Base-by-base conservation (phyloP, 1,284 basidiomycete species). In the Marasmius fiardii region DNA sequence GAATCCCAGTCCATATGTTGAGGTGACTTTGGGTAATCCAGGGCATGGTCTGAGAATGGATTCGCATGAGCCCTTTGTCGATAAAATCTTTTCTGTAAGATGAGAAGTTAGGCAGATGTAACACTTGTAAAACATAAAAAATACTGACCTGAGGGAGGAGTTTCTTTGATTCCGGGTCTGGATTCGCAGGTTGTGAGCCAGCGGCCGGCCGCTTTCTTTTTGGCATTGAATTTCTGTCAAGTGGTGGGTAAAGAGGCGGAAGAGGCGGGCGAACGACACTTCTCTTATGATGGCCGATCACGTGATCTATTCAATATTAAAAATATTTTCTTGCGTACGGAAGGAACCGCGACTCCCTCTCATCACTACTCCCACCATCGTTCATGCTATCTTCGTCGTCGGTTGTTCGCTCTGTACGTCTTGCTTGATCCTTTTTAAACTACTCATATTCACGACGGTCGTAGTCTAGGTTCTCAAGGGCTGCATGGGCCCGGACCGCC, bases 1-100 rank as follows among this genome's bases (percentile, higher is more conserved):
- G 75, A 71, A 10, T 78, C 74, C 95, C 95, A 98, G 73, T 97
- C 87, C 74, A 97, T 88, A 54, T 78, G 73, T 18, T 77, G 71
- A 0, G 96, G 95, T 10, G 85, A 83, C n/a, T 82, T 60, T 1
- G 97, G 97, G 69, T 98, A 99, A 60, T 88, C 86, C 51, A 99
- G 82, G 23, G 85, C 80, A 73, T 99, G 97, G 72, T 99, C 97
- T 12, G 92, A 93, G 73, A 99, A 98, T 1, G 96, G 96, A 70
- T 99, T 99, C 6, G 96, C 95, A 69, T 99, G 96, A 3, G 96
- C 97, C 55, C 97, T 82, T 70, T 99, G 97, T 21, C 97, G 82
- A 72, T 99, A 99, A 73, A 92, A 93, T 66, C 91, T 86, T 88
- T 98, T 98, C 90, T 97, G 68, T 23, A 48, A 11, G 23, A 6